Evolutionary conservation across 768 basidiomycete genomes (phyloP).

Genomic region (Boletus bicolor): DNA sequence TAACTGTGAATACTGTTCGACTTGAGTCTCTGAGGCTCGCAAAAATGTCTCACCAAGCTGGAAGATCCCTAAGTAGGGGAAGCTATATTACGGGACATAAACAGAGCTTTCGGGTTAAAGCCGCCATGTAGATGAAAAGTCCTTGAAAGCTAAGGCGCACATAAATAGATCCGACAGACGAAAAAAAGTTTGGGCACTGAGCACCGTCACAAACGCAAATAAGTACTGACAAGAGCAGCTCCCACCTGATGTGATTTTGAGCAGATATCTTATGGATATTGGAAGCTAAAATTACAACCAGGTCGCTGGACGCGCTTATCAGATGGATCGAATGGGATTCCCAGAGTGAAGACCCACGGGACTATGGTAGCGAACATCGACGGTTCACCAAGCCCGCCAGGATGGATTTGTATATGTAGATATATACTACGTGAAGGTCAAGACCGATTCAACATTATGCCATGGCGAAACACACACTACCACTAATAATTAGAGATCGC

Average conservation of each 20-base stretch:
- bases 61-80: neutral
- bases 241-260: too few relatives aligned
- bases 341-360: neutral
- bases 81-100: neutral
- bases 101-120: neutral
- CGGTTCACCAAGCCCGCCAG: neutral
- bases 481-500: neutral
- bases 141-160: neutral
- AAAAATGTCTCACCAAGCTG: constrained; percentile 1
- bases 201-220: too few relatives aligned
- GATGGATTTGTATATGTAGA: neutral
- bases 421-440: neutral
- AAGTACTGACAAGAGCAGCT: too few relatives aligned
- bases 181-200: too few relatives aligned
- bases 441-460: too few relatives aligned
- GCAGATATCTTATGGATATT: neutral
- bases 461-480: neutral
- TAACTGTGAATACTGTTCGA: neutral
- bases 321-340: neutral
- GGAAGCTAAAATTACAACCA: neutral
- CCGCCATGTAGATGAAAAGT: neutral
- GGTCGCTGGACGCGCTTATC: neutral
- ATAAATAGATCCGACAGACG: neutral
- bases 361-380: neutral
- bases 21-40: neutral